Evolutionary conservation across 495 filamentous ascomycete genomes (phyloP).

Genomic region (Clohesyomyces aquaticus): DNA sequence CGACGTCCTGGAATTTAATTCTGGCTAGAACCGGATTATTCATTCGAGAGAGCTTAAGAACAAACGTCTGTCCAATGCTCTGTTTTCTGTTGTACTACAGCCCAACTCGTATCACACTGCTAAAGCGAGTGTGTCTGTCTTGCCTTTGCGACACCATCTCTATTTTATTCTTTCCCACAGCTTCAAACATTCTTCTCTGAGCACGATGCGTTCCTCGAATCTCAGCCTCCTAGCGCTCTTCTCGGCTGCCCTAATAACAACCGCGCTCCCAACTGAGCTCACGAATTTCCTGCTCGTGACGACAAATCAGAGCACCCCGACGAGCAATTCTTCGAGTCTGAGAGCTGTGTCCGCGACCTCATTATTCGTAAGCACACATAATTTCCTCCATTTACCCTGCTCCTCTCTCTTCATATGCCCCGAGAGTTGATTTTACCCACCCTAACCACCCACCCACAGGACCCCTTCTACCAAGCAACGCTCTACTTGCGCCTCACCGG

Average conservation of each 20-base stretch:
- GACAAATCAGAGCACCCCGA: conserved; percentile 10
- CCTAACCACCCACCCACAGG: background rate
- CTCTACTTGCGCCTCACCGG: conserved; percentile 41
- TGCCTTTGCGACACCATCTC: no score
- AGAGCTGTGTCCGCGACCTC: conserved; percentile 29
- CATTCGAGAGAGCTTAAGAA: no score
- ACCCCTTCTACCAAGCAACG: conserved; percentile 38
- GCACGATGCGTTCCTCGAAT: conserved; percentile 9
- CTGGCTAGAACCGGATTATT: no score
- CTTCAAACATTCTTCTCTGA: no score
- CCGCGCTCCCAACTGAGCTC: conserved; percentile 10
- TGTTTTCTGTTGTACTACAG: no score
- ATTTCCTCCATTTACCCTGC: background rate
- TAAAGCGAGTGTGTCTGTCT: no score
- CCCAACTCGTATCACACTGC: no score
- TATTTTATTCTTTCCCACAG: no score
- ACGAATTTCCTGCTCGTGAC: conserved; percentile 35
- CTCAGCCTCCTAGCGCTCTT: background rate
- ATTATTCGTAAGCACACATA: conserved; percentile 28
- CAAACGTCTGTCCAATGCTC: no score
- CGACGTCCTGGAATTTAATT: no score
- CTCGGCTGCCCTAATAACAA: background rate
- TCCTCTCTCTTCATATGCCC: background rate
- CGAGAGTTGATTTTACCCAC: background rate
- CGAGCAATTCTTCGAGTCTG: conserved; percentile 20